Percentiles rank a stretch among this genome's conserved stretches.
Conservation (phyloP, 176 grass and related monocot genomes). For the Carex kokanica region DNA sequence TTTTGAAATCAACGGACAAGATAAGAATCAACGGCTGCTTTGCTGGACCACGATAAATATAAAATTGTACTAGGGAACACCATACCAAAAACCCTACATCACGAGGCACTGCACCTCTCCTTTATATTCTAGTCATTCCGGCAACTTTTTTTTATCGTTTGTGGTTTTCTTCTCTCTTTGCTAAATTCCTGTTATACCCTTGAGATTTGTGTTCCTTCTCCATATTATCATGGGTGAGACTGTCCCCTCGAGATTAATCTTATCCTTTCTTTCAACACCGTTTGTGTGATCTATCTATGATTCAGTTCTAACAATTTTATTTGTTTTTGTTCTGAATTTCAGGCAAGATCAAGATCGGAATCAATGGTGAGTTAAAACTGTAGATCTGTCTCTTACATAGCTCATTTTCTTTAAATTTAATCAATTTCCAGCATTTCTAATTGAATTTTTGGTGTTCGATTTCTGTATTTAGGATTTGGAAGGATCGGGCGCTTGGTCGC, state of each 20-base stretch:
- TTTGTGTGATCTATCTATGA: background rate
- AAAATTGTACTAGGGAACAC: background rate
- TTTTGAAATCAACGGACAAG: slow-evolving; percentile 20
- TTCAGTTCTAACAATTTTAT: slow-evolving; percentile 13
- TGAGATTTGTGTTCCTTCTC: background rate
- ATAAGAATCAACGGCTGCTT: background rate
- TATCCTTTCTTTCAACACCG: slow-evolving; percentile 1
- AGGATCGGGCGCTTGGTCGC: slow-evolving; percentile 57
- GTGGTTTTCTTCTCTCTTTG: slow-evolving; percentile 13
- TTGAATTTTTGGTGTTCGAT: slow-evolving; percentile 17
- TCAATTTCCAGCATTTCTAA: background rate
- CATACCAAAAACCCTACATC: slow-evolving; percentile 28
- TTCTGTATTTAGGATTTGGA: slow-evolving; percentile 38
- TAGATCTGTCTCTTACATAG: background rate
- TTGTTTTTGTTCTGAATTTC: slow-evolving; percentile 21
- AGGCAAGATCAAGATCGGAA: slow-evolving; percentile 69
- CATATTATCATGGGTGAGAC: slow-evolving; percentile 35
- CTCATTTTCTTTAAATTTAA: background rate
- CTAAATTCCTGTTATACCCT: slow-evolving; percentile 5
- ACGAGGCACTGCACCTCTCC: slow-evolving; percentile 6
- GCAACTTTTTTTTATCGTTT: background rate
- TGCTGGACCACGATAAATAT: background rate
- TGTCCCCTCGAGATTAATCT: background rate
- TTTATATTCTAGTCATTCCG: slow-evolving; percentile 21
- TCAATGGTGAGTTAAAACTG: slow-evolving; percentile 39